Percentiles rank a stretch among this genome's conserved stretches.
Evolutionary conservation across 192 early-diverging fungal genomes (phyloP).

Genomic region (Coemansia sp.): DNA sequence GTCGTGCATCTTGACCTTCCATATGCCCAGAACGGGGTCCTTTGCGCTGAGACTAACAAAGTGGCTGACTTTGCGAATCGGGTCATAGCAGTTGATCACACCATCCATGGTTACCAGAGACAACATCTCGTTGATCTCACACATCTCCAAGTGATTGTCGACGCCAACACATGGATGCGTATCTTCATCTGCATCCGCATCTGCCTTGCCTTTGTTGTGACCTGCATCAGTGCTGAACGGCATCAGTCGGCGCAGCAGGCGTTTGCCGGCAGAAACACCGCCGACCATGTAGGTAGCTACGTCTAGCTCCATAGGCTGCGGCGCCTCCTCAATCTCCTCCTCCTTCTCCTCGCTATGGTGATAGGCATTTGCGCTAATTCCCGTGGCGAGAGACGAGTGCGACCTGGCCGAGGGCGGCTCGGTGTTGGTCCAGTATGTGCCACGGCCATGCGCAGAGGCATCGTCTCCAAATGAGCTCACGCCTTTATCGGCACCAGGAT

Average conservation of each 20-base stretch:
- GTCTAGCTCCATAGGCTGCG: slow-evolving; percentile 46
- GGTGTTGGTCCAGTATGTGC: slow-evolving; percentile 19
- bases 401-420: slow-evolving; percentile 38
- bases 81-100: slow-evolving; percentile 43
- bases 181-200: no score
- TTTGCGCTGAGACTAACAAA: slow-evolving; percentile 28
- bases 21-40: slow-evolving; percentile 48
- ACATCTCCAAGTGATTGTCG: background rate
- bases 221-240: background rate
- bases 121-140: slow-evolving; percentile 27
- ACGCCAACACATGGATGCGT: no score
- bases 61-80: slow-evolving; percentile 36
- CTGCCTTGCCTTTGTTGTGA: no score
- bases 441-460: slow-evolving; percentile 7
- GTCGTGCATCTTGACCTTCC: slow-evolving; percentile 52
- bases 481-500: no score
- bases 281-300: slow-evolving; percentile 50
- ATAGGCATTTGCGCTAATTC: slow-evolving; percentile 15
- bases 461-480: slow-evolving; percentile 22
- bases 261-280: slow-evolving; percentile 38
- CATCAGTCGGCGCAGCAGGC: slow-evolving; percentile 11
- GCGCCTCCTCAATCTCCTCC: slow-evolving; percentile 51
- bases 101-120: slow-evolving; percentile 52
- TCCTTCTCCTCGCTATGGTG: slow-evolving; percentile 19
- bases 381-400: slow-evolving; percentile 45